Percentiles rank a stretch among this genome's conserved stretches.
Conservation (phyloP, 345 rosid species). For the Eucalyptus sp. region DNA sequence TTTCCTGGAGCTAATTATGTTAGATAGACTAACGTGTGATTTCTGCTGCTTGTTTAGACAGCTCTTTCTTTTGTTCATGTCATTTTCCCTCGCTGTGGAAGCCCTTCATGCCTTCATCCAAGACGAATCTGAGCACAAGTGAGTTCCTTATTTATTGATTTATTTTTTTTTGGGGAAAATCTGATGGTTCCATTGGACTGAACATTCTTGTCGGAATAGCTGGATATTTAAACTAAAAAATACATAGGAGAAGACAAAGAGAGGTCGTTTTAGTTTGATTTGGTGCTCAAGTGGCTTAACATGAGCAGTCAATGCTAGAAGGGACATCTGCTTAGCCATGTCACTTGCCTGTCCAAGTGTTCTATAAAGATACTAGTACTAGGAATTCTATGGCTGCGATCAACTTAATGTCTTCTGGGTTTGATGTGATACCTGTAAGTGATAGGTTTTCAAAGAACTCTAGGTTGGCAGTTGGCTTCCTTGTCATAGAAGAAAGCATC, state of each 20-base stretch:
- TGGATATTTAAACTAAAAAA: background rate
- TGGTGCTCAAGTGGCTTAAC: background rate
- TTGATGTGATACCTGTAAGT: background rate
- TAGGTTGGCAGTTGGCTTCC: background rate
- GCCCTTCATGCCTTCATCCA: slow-evolving; percentile 98
- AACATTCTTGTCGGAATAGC: background rate
- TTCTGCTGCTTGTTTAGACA: slow-evolving; percentile 86
- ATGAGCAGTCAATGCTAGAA: background rate
- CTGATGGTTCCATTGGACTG: background rate
- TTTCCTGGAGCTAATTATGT: background rate
- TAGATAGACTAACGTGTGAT: slow-evolving; percentile 22
- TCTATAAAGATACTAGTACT: background rate
- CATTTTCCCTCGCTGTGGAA: slow-evolving; percentile 96
- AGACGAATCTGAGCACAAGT: slow-evolving; percentile 99
- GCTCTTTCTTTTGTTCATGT: slow-evolving; percentile 99
- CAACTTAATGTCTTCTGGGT: background rate
- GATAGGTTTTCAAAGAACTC: background rate
- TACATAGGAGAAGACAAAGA: background rate
- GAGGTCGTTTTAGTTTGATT: background rate
- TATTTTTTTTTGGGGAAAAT: background rate
- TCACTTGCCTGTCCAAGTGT: background rate
- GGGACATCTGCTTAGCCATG: background rate
- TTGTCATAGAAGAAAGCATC: background rate
- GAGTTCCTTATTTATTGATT: slow-evolving; percentile 7
- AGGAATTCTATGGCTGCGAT: background rate